phyloP scores from a whole-genome alignment of 1,139 yeast species.

The Yamadazyma epiphylla region DNA sequence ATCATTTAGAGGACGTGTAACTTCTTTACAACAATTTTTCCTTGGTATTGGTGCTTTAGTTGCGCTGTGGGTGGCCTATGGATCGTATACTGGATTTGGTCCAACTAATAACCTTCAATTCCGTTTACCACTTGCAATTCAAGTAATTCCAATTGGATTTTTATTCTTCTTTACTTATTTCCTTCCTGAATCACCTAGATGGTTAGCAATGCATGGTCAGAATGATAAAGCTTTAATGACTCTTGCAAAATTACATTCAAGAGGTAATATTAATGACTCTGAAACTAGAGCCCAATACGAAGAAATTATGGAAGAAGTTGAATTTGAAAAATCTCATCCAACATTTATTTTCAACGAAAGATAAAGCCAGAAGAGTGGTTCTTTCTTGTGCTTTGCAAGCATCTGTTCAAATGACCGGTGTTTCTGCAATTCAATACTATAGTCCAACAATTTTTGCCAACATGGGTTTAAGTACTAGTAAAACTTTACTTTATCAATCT shows the following conservation, averaged over 20 bases:
- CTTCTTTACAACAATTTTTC: constrained; percentile 19
- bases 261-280: constrained; percentile 16
- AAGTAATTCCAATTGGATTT: constrained; percentile 16
- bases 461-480: constrained; percentile 15
- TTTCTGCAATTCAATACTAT: constrained; percentile 69
- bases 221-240: constrained; percentile 31
- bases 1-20: constrained; percentile 20
- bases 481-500: constrained; percentile 38
- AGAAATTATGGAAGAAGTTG: constrained; percentile 17
- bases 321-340: constrained; percentile 16
- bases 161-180: constrained; percentile 24
- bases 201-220: constrained; percentile 38
- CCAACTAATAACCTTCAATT: constrained; percentile 15
- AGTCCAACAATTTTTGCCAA: constrained; percentile 32
- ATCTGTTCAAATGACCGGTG: constrained; percentile 59
- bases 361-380: constrained; percentile 12
- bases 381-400: constrained; percentile 13
- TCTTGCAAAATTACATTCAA: constrained; percentile 18
- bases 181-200: constrained; percentile 62
- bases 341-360: constrained; percentile 15
- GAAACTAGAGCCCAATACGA: constrained; percentile 11
- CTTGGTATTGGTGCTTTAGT: constrained; percentile 22
- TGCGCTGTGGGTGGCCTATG: constrained; percentile 24
- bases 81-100: constrained; percentile 15
- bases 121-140: constrained; percentile 18